phyloP scores from a whole-genome alignment of 2,329 filamentous ascomycete genomes.

The Aspergillus fumigatus region DNA sequence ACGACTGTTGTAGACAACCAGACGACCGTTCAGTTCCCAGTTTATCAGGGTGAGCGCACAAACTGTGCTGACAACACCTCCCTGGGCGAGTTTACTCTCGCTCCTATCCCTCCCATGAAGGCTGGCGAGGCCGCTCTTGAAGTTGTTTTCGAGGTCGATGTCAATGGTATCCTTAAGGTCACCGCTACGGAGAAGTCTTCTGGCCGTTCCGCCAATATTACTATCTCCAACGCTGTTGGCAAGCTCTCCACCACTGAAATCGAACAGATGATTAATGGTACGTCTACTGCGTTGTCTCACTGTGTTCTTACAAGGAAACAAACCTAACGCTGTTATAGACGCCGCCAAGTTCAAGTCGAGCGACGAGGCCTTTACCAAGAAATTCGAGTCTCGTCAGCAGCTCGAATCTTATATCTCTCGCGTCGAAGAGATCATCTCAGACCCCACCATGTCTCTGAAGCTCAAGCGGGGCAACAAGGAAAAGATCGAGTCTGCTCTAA shows the following conservation, averaged over 20 bases:
- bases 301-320: background rate
- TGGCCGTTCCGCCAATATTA: constrained; percentile 97
- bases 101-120: constrained; percentile 79
- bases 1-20: constrained; percentile 67
- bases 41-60: constrained; percentile 93
- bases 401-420: constrained; percentile 98
- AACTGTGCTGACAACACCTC: constrained; percentile 99
- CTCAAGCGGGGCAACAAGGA: constrained; percentile 99
- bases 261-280: constrained; percentile 92
- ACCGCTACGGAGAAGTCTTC: constrained; percentile 99
- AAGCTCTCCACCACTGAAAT: constrained; percentile 95
- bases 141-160: constrained; percentile 98
- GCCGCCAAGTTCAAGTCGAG: constrained; percentile 98
- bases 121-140: constrained; percentile 96
- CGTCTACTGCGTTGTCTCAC: constrained; percentile 20
- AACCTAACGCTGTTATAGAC: constrained; percentile 46
- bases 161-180: constrained; percentile 99
- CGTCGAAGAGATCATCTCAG: constrained; percentile 97
- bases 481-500: constrained; percentile 96
- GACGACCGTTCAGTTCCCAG: constrained; percentile 83
- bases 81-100: constrained; percentile 92
- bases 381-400: constrained; percentile 98
- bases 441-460: constrained; percentile 93
- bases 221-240: constrained; percentile 98
- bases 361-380: constrained; percentile 99